Base-by-base conservation (phyloP, 2,329 filamentous ascomycete species). In the Escovopsis sp. region DNA sequence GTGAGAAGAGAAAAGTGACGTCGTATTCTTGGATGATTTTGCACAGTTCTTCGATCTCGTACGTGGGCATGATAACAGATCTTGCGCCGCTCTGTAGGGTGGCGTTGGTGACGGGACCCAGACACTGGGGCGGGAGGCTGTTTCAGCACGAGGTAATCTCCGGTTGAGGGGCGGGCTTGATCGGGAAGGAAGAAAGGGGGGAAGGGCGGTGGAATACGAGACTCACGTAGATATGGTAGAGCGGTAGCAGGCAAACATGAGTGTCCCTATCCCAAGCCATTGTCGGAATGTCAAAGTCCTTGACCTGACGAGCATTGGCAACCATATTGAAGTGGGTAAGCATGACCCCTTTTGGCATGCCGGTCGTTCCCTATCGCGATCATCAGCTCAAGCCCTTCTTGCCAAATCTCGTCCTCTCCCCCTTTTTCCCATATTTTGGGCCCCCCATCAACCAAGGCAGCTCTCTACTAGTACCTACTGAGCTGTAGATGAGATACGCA, bases 281-380 rank as follows among this genome's bases (percentile, higher is more conserved):
- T 1, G 74, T 71, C 0, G 63, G 65, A 2, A 62, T 66, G 44
- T 86, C 80, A 4, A 70, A 63, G 26, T 61, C 55, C 1, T 59
- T 58, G 26, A 70, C 55, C 61, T 84, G 80, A 28, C 73, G 51
- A 6, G 78, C 57, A 59, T 94, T 94, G 45, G 85, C 66, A 10
- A 93, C 74, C 46, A 94, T 79, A 58, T 95, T 95, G 49, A 65
- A 61, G 61, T 96, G 89, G 7, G 77, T 82, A 30, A 95, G 68
- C 74, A 85, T 83, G 12, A 95, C 89, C 12, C 88, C 89, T 61
- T 96, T 96, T 0, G 89, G 88, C 40, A 87, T 66, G 2, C 89
- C 89, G 0, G 89, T 95, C 0, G 89, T 96, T 7, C 89, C 89
- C 58, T 64, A 19, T 15, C 10, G 44, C 1, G 15, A 35, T 23